Conservation (phyloP, 2,329 filamentous ascomycete species). For the Exophiala spinifera region DNA sequence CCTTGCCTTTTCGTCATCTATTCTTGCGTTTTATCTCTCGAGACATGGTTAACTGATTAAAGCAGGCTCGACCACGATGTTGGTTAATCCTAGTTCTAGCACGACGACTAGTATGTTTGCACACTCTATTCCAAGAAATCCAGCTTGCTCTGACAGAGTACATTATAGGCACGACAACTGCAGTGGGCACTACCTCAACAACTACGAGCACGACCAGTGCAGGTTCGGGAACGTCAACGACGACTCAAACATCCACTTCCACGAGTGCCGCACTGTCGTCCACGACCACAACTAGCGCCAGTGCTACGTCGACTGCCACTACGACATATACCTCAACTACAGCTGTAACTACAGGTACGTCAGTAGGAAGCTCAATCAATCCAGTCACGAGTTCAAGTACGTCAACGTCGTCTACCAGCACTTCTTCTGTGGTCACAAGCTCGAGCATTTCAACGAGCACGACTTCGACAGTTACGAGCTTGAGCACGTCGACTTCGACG, state of each 20-base stretch:
- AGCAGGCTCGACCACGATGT: too few relatives aligned
- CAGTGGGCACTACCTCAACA: constrained; percentile 2
- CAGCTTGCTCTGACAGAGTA: too few relatives aligned
- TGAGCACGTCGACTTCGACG: background rate
- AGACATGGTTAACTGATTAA: too few relatives aligned
- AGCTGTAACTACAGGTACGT: constrained; percentile 2
- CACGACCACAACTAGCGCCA: background rate
- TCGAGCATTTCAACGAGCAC: background rate
- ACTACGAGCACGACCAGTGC: constrained; percentile 12
- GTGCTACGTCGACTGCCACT: background rate
- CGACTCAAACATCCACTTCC: background rate
- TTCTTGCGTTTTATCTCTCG: too few relatives aligned
- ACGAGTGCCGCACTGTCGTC: background rate
- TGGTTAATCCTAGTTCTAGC: background rate
- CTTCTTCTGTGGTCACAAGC: background rate
- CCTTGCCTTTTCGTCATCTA: too few relatives aligned
- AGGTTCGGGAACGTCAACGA: constrained; percentile 4
- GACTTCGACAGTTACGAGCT: background rate
- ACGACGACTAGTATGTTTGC: background rate
- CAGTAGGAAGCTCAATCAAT: background rate
- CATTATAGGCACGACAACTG: too few relatives aligned
- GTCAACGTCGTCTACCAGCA: background rate
- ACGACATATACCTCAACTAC: background rate
- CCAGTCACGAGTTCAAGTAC: background rate
- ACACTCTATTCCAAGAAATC: too few relatives aligned